Base-by-base conservation (phyloP, 768 basidiomycete species). In the Rhodotorula graminis region DNA sequence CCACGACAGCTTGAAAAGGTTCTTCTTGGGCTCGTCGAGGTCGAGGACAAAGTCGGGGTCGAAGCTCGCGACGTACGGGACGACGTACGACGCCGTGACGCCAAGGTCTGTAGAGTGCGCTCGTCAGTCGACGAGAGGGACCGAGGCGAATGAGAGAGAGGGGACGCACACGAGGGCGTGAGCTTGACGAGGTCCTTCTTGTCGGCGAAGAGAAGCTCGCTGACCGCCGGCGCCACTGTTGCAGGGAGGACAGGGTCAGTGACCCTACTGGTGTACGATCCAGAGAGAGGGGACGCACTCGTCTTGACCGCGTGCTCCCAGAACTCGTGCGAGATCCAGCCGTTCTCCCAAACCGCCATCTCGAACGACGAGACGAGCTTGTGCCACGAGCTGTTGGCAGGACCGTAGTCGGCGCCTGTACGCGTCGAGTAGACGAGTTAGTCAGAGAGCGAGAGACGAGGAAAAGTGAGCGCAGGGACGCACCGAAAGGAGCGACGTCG, bases 361-460 rank as follows among this genome's bases (percentile, higher is more conserved):
- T 31, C 27, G 2, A 1, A 1, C 27, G 46, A 9, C 8, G 12
- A 25, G 31, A 62, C n/a, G 37, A 42, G 8, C 57, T 58, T 64
- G 27, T 42, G 29, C 25, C 33, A 23, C 23, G 33, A 9, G 10
- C n/a, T 31, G 31, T 16, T 63, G 11, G 25, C 19, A 0, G 61
- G 63, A 16, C 68, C 68, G 44, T 69, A 69, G 57, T 69, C 68
- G 31, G 53, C 67, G 40, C 46, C 65, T 67, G 16, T 14, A 18
- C 7, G 18, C 29, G 40, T 11, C 11, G 14, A 40, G 12, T 11
- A 23, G 15, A n/a, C n/a, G n/a, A n/a, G n/a, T n/a, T n/a, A n/a
- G n/a, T n/a, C n/a, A n/a, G n/a, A n/a, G n/a, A n/a, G n/a, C n/a
- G n/a, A n/a, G n/a, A n/a, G n/a, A n/a, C n/a, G n/a, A n/a, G n/a